These are phyloP conservation scores for Backusella psychrophila DNA, from an alignment of 192 early-diverging fungal genomes.

Conservation along the genomic window DNA sequence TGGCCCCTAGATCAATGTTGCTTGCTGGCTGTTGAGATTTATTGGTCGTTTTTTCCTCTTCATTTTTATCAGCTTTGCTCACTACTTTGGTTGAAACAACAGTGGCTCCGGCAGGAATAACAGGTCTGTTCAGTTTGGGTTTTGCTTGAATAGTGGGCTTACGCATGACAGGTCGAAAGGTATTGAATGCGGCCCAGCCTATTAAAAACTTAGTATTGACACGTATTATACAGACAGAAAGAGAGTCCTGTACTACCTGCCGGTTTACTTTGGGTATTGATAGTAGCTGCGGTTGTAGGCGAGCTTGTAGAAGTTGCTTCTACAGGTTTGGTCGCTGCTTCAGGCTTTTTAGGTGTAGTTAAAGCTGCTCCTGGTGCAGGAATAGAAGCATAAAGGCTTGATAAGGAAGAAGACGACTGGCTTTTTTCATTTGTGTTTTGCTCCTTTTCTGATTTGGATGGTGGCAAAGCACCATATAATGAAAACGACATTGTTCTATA, in stretches of 20 bases:
- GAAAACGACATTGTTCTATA: conserved; percentile 23
- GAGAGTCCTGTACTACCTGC: conserved; percentile 7
- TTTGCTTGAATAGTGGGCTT: conserved; percentile 48
- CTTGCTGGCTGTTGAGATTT: neutral
- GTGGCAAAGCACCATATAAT: conserved; percentile 19
- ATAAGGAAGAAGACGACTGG: neutral
- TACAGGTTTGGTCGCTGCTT: neutral
- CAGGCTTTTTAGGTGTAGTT: neutral
- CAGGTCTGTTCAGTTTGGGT: conserved; percentile 39
- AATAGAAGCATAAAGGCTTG: conserved; percentile 15
- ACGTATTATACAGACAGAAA: neutral
- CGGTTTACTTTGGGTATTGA: conserved; percentile 4
- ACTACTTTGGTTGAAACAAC: conserved; percentile 26
- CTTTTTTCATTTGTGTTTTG: neutral
- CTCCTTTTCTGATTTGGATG: conserved; percentile 18
- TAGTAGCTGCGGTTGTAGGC: neutral
- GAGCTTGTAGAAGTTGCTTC: neutral
- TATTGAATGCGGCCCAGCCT: conserved; percentile 36
- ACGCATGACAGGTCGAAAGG: conserved; percentile 40
- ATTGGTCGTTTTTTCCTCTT: neutral
- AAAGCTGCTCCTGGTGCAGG: conserved; percentile 6
- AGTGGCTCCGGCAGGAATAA: conserved; percentile 29
- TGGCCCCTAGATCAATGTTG: neutral
- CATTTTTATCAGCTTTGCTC: conserved; percentile 13
- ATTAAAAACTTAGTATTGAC: neutral